Base-by-base conservation (phyloP, 345 rosid genomes). In the Eucalyptus pumila region DNA sequence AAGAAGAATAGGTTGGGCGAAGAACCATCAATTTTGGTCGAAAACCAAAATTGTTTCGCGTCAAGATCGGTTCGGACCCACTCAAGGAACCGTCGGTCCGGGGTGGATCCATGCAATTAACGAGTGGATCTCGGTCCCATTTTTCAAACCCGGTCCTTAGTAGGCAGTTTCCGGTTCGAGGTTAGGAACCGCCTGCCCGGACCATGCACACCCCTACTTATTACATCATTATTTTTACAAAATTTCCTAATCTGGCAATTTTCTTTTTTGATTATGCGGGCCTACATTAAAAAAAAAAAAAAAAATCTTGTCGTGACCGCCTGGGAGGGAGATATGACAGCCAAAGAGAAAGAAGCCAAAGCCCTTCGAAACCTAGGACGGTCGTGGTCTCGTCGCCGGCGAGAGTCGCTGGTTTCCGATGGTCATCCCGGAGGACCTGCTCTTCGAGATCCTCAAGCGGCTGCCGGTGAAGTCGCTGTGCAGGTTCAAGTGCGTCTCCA, bases 121-220 rank as follows among this genome's bases (percentile, higher is more conserved):
- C 2, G 2, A 6, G 6, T 48, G 6, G 16, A 49, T 49, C 51
- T 0, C 16, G 6, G 1, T 14, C 0, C 17, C 7, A 49, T 2
- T 14, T 49, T 49, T 14, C 0, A 3, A 0, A 49, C 14, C 6
- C 1, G 6, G 16, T 49, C 6, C 16, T 49, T 49, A 49, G 50
- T 1, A 6, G 6, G 1, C 50, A 6, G 6, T 48, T 48, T 0
- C 1, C 2, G 15, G 3, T 14, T 49, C 51, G 14, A 49, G 0
- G 51, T 49, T 0, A 7, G 17, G 17, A 49, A 14, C 6, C 1
- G 51, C 17, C 51, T 1, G 0, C 1, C 3, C 17, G 3, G 0
- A 49, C 1, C 7, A 49, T 49, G 51, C 51, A 49, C 51, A 49
- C 51, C 51, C 51, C 16, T 49, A 49, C 16, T 49, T 14, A 49